Percentiles rank a stretch among this genome's conserved stretches.
These are phyloP conservation scores for Myriosclerotinia curreyana DNA, from an alignment of 2,329 filamentous ascomycete species.

Conservation along the genomic window DNA sequence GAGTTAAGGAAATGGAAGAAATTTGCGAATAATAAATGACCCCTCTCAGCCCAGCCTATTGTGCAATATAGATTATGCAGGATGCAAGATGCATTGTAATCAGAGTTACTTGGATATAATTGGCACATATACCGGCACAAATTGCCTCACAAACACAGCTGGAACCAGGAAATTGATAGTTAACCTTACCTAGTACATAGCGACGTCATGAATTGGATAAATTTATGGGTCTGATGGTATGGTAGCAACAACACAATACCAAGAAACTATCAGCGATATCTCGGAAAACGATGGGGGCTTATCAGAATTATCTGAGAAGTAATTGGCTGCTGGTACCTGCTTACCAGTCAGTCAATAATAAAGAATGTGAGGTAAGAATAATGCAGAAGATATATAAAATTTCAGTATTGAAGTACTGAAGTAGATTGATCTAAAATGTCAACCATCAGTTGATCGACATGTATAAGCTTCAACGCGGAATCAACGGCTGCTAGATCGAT, in stretches of 20 bases:
- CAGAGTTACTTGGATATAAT: neutral
- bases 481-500: neutral
- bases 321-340: neutral
- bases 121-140: neutral
- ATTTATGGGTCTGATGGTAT: neutral
- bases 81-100: slow-evolving; percentile 17
- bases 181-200: neutral
- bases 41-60: neutral
- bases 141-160: neutral
- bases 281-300: slow-evolving; percentile 4
- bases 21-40: neutral
- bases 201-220: slow-evolving; percentile 3
- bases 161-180: neutral
- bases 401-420: neutral
- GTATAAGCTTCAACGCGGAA: slow-evolving; percentile 1
- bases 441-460: neutral
- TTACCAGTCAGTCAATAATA: neutral
- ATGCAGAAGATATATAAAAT: neutral
- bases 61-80: neutral
- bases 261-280: neutral
- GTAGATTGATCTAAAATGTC: neutral
- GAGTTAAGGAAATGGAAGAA: neutral
- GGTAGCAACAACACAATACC: neutral
- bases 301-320: neutral
- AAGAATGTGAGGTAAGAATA: neutral